Conservation (phyloP, 106 monocot genomes). For the Phalaenopsis equestris region DNA sequence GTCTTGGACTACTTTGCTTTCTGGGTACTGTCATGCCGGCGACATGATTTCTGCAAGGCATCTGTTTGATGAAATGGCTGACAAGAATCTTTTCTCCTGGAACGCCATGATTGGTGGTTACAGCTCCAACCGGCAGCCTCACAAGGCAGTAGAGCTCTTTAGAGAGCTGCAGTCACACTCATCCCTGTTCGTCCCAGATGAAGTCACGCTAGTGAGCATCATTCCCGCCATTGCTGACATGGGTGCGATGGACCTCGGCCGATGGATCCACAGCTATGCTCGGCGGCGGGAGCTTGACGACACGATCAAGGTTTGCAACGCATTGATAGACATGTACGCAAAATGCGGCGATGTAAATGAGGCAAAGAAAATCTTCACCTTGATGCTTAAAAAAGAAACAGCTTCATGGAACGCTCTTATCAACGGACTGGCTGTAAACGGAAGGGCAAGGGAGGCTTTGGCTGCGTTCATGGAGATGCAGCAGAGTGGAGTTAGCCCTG, state of each 20-base stretch:
- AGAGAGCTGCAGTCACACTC: conserved; percentile 27
- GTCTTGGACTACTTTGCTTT: conserved; percentile 45
- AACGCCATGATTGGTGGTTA: conserved; percentile 45
- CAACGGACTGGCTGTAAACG: conserved; percentile 40
- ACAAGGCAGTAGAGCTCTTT: conserved; percentile 28
- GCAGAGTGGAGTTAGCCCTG: conserved; percentile 13
- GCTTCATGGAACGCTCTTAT: conserved; percentile 44
- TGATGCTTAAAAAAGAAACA: conserved; percentile 12
- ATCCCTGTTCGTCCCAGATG: conserved; percentile 21
- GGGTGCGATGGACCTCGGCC: conserved; percentile 35
- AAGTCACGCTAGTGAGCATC: conserved; percentile 43
- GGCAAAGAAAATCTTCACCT: conserved; percentile 29
- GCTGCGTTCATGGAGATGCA: conserved; percentile 31
- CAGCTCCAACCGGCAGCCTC: conserved; percentile 27
- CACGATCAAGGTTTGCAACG: conserved; percentile 16
- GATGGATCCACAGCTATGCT: conserved; percentile 44
- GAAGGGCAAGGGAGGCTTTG: conserved; percentile 30
- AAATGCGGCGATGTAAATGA: conserved; percentile 45
- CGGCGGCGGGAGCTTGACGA: conserved; percentile 19
- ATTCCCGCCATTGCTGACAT: conserved; percentile 36
- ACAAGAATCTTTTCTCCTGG: conserved; percentile 42
- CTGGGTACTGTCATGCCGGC: conserved; percentile 32
- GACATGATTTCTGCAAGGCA: conserved; percentile 25
- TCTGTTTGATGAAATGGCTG: conserved; percentile 31
- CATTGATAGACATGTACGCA: conserved; percentile 49